Percentiles rank a stretch among this genome's conserved stretches.
Evolutionary conservation across 2,329 filamentous ascomycete genomes (phyloP).

Genomic region (Exophiala phaeomuriformis): DNA sequence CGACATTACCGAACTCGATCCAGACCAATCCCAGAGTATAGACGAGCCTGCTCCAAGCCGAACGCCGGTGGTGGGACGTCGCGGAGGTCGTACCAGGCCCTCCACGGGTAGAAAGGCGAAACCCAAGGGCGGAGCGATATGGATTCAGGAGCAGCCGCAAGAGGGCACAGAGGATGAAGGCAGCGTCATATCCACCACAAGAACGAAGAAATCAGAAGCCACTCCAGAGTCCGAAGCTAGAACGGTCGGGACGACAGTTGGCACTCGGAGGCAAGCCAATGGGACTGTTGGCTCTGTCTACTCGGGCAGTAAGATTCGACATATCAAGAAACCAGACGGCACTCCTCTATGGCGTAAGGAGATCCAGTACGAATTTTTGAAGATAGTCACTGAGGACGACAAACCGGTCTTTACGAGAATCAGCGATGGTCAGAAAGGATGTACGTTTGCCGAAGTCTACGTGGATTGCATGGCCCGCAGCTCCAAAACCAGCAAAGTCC

Average conservation of each 20-base stretch:
- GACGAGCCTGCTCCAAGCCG: constrained; percentile 6
- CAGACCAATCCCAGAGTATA: constrained; percentile 5
- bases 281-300: constrained; percentile 60
- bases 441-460: constrained; percentile 86
- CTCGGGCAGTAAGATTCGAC: constrained; percentile 60
- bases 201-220: constrained; percentile 23
- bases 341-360: constrained; percentile 61
- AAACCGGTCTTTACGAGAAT: constrained; percentile 77
- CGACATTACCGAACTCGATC: constrained; percentile 19
- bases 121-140: constrained; percentile 23
- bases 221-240: constrained; percentile 21
- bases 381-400: constrained; percentile 55
- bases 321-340: constrained; percentile 61
- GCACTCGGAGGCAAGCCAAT: constrained; percentile 55
- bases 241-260: constrained; percentile 32
- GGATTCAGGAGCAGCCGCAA: constrained; percentile 23
- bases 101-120: constrained; percentile 16
- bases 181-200: constrained; percentile 19
- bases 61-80: constrained; percentile 12
- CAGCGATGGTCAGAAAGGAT: constrained; percentile 69
- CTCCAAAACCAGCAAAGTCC: constrained; percentile 97
- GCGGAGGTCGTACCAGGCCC: constrained; percentile 7
- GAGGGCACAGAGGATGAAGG: constrained; percentile 27
- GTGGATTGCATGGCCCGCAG: constrained; percentile 98
- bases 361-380: constrained; percentile 59